Conservation (phyloP, 2,329 filamentous ascomycete species). For the Penicillium sclerotiorum region DNA sequence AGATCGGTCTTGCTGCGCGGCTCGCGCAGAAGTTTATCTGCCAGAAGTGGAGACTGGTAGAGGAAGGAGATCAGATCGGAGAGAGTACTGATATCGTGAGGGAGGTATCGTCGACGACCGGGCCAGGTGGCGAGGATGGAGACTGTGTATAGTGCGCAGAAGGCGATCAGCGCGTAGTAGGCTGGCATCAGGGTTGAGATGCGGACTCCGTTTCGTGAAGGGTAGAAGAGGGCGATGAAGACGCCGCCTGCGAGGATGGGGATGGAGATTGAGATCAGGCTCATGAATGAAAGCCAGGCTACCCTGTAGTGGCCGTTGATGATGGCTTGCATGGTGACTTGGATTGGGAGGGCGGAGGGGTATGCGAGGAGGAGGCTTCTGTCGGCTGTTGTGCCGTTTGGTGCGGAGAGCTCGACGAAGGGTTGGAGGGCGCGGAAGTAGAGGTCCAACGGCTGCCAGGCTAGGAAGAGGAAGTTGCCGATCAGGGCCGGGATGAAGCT, state of each 20-base stretch:
- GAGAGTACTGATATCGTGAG: slow-evolving; percentile 71
- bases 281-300: slow-evolving; percentile 58
- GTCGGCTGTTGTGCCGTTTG: slow-evolving; percentile 57
- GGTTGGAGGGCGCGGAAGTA: slow-evolving; percentile 63
- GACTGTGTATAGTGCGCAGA: slow-evolving; percentile 71
- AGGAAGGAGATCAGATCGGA: slow-evolving; percentile 79
- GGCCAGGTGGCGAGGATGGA: slow-evolving; percentile 66
- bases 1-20: slow-evolving; percentile 70
- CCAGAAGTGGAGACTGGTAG: slow-evolving; percentile 69
- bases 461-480: slow-evolving; percentile 61
- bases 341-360: slow-evolving; percentile 55
- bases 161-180: slow-evolving; percentile 71
- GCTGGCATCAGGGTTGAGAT: slow-evolving; percentile 75
- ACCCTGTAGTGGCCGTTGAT: slow-evolving; percentile 61
- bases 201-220: slow-evolving; percentile 45
- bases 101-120: slow-evolving; percentile 64
- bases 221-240: slow-evolving; percentile 64
- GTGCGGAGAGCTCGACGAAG: slow-evolving; percentile 57
- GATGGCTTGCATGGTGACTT: slow-evolving; percentile 55
- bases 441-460: slow-evolving; percentile 62
- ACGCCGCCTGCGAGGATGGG: slow-evolving; percentile 63
- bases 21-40: slow-evolving; percentile 72
- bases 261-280: slow-evolving; percentile 54
- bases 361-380: slow-evolving; percentile 61
- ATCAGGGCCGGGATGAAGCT: slow-evolving; percentile 64